phyloP scores from a whole-genome alignment of 805 yeast genomes.

The Diddensiella santjacobensis region DNA sequence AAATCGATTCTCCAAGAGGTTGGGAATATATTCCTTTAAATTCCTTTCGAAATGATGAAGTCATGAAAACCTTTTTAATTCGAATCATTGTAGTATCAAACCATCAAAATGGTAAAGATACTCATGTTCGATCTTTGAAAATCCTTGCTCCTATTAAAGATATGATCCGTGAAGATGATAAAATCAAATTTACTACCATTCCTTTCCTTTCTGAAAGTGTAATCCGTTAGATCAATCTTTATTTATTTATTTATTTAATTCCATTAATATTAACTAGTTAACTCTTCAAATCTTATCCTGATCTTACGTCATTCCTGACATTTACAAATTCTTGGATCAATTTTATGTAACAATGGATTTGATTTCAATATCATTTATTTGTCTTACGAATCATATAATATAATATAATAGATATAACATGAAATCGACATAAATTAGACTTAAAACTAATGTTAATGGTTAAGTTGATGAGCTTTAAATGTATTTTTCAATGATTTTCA shows the following conservation, averaged over 20 bases:
- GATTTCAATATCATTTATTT: no score
- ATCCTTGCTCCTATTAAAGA: slow-evolving; percentile 39
- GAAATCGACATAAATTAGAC: no score
- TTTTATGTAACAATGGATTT: no score
- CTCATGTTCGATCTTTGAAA: slow-evolving; percentile 77
- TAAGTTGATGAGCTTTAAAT: no score
- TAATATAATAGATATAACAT: no score
- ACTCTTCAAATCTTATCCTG: no score
- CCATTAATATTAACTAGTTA: background rate
- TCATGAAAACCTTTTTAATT: slow-evolving; percentile 62
- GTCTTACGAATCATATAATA: no score
- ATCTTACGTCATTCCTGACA: no score
- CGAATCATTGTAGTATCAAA: slow-evolving; percentile 64
- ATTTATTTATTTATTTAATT: no score
- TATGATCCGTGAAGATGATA: slow-evolving; percentile 16
- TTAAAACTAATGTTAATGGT: no score
- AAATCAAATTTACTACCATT: slow-evolving; percentile 28
- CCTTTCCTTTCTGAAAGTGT: slow-evolving; percentile 28
- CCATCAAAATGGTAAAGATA: slow-evolving; percentile 94
- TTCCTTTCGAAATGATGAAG: slow-evolving; percentile 45
- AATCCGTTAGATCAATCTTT: slow-evolving; percentile 5
- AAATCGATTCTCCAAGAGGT: slow-evolving; percentile 64
- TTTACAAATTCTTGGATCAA: no score
- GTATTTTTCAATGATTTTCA: no score
- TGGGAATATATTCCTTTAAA: slow-evolving; percentile 69